Conservation (phyloP, 768 basidiomycete species). For the Mycena sanguinolenta region DNA sequence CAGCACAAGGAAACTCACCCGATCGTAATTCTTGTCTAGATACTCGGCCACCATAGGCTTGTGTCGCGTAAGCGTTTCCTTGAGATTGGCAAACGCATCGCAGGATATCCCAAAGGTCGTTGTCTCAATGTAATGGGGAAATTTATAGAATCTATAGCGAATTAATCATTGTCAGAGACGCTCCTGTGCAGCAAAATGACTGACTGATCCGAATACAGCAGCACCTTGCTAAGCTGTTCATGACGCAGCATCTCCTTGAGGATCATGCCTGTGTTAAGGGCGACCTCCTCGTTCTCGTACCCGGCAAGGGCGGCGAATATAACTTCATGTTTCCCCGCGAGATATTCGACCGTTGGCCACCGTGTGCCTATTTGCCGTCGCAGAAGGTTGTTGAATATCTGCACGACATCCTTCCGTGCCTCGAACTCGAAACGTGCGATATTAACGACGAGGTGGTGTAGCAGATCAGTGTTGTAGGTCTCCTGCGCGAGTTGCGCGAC, state of each 20-base stretch:
- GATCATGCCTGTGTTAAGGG: slow-evolving; percentile 98
- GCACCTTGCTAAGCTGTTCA: slow-evolving; percentile 89
- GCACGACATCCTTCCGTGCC: slow-evolving; percentile 87
- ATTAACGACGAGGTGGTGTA: slow-evolving; percentile 83
- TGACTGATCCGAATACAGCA: slow-evolving; percentile 94
- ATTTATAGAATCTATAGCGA: slow-evolving; percentile 87
- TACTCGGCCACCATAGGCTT: slow-evolving; percentile 99
- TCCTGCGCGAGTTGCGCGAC: slow-evolving; percentile 97
- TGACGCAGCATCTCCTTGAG: slow-evolving; percentile 96
- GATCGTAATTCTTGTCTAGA: slow-evolving; percentile 96
- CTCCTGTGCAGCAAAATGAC: slow-evolving; percentile 47
- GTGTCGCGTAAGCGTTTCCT: slow-evolving; percentile 96
- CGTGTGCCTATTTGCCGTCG: slow-evolving; percentile 93
- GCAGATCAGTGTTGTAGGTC: slow-evolving; percentile 91
- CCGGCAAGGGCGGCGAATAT: slow-evolving; percentile 90
- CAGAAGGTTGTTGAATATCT: slow-evolving; percentile 90
- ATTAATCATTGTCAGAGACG: slow-evolving; percentile 22
- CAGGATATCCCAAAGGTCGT: slow-evolving; percentile 99
- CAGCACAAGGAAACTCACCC: slow-evolving; percentile 64
- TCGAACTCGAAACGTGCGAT: slow-evolving; percentile 95
- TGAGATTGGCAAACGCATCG: slow-evolving; percentile 97
- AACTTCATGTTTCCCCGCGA: slow-evolving; percentile 78
- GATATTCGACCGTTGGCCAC: slow-evolving; percentile 97
- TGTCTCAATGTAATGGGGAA: slow-evolving; percentile 96
- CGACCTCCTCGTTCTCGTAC: slow-evolving; percentile 96